A percentile compares a stretch with the other conserved stretches of the same genome.
phyloP scores from a whole-genome alignment of 2,329 filamentous ascomycete genomes.

The Aspergillus sp. region DNA sequence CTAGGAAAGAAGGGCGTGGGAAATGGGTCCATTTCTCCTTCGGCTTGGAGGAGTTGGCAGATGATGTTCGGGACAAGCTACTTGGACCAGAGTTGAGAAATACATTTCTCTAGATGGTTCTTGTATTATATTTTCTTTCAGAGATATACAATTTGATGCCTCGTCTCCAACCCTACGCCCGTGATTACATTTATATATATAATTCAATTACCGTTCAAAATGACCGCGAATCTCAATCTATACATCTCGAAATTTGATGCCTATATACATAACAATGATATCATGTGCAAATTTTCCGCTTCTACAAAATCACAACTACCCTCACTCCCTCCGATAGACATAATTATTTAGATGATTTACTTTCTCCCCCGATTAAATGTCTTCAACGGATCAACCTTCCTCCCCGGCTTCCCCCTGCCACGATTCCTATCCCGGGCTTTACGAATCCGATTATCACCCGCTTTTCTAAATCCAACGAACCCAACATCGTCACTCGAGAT shows the following conservation, averaged over 20 bases:
- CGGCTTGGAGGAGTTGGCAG: slow-evolving; percentile 25
- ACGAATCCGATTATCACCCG: slow-evolving; percentile 52
- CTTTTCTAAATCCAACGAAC: slow-evolving; percentile 67
- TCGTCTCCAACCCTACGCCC: background rate
- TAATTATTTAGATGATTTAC: slow-evolving; percentile 15
- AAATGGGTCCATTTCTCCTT: slow-evolving; percentile 43
- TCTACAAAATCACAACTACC: background rate
- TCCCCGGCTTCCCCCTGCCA: slow-evolving; percentile 38
- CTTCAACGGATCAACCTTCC: slow-evolving; percentile 79
- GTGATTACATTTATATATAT: background rate
- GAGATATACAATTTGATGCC: background rate
- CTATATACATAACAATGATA: slow-evolving; percentile 5
- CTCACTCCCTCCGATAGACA: background rate
- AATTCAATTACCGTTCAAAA: background rate
- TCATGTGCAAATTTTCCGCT: slow-evolving; percentile 7
- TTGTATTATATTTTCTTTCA: background rate
- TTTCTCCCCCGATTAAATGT: slow-evolving; percentile 68
- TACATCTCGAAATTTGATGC: background rate
- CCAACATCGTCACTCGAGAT: slow-evolving; percentile 67
- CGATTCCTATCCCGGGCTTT: slow-evolving; percentile 49
- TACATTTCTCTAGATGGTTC: background rate
- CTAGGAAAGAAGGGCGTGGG: slow-evolving; percentile 33
- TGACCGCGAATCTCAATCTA: background rate
- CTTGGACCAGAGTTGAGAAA: slow-evolving; percentile 15
- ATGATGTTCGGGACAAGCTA: slow-evolving; percentile 16